A percentile compares a stretch with the other conserved stretches of the same genome.
phyloP scores from a whole-genome alignment of 2,329 filamentous ascomycete species.

The Pseudogymnoascus destructans region DNA sequence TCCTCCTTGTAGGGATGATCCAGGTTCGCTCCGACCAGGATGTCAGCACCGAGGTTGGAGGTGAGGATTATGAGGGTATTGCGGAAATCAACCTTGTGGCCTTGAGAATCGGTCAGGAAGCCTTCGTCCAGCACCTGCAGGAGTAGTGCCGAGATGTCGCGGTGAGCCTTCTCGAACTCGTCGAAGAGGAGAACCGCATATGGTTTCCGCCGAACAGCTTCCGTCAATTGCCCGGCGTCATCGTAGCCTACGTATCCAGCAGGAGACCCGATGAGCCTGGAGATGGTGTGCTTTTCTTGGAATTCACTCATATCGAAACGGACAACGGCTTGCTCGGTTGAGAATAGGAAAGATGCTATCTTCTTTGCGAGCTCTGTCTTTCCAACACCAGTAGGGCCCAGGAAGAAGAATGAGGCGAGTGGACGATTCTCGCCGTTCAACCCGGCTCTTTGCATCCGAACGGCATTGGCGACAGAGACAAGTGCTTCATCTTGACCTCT shows the following conservation, averaged over 20 bases:
- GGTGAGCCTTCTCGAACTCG: conserved; percentile 95
- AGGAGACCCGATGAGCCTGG: conserved; percentile 79
- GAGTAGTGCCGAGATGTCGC: conserved; percentile 82
- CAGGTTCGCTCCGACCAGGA: conserved; percentile 65
- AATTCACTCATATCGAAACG: conserved; percentile 98
- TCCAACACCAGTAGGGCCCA: conserved; percentile 89
- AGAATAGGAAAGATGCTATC: conserved; percentile 85
- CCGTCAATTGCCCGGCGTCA: conserved; percentile 88
- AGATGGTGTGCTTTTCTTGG: conserved; percentile 93
- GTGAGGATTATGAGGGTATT: conserved; percentile 96
- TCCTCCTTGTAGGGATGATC: conserved; percentile 50
- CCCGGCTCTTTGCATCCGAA: conserved; percentile 85
- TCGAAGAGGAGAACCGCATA: conserved; percentile 93
- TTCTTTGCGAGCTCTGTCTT: conserved; percentile 98
- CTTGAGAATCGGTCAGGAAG: conserved; percentile 88
- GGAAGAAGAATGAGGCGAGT: conserved; percentile 91
- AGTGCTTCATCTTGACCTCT: conserved; percentile 91
- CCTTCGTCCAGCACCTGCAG: conserved; percentile 94
- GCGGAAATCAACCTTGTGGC: conserved; percentile 90
- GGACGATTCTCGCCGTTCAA: conserved; percentile 85
- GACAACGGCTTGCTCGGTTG: conserved; percentile 77
- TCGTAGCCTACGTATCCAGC: conserved; percentile 96
- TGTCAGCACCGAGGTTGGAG: conserved; percentile 85
- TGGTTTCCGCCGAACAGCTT: conserved; percentile 86
- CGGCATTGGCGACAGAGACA: conserved; percentile 79